Evolutionary conservation across 2,329 filamentous ascomycete genomes (phyloP).

Genomic region (Phymatotrichopsis omnivora): DNA sequence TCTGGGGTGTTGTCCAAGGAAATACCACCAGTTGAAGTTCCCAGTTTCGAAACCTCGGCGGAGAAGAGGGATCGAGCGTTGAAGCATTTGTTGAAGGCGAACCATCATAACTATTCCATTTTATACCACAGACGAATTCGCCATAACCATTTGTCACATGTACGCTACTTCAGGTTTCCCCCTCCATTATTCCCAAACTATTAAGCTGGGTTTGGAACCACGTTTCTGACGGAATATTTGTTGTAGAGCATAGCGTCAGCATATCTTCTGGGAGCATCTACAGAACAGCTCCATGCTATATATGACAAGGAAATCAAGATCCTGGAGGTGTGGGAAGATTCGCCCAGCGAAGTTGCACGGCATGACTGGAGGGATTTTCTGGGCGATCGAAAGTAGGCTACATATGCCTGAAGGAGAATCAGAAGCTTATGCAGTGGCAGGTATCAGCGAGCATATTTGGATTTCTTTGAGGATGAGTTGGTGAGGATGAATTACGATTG

Average conservation of each 20-base stretch:
- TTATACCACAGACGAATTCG: conserved; percentile 57
- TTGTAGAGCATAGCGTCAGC: conserved; percentile 63
- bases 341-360: conserved; percentile 70
- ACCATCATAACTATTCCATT: conserved; percentile 82
- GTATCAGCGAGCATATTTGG: conserved; percentile 83
- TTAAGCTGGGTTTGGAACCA: not conserved
- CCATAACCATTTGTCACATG: conserved; percentile 75
- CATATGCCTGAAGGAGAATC: not conserved
- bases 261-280: conserved; percentile 69
- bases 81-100: conserved; percentile 82
- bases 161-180: conserved; percentile 33
- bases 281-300: conserved; percentile 62
- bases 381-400: conserved; percentile 54
- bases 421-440: conserved; percentile 33
- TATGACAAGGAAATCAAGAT: conserved; percentile 66
- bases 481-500: conserved; percentile 72
- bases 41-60: conserved; percentile 67
- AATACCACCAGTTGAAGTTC: conserved; percentile 58
- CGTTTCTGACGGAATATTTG: no score
- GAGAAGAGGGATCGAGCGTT: conserved; percentile 73
- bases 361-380: conserved; percentile 81
- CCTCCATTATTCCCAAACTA: not conserved
- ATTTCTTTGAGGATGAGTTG: conserved; percentile 91
- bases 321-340: conserved; percentile 71
- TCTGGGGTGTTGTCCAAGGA: conserved; percentile 6